phyloP scores from a whole-genome alignment of 2,329 filamentous ascomycete species.

The Volutella citrinella region DNA sequence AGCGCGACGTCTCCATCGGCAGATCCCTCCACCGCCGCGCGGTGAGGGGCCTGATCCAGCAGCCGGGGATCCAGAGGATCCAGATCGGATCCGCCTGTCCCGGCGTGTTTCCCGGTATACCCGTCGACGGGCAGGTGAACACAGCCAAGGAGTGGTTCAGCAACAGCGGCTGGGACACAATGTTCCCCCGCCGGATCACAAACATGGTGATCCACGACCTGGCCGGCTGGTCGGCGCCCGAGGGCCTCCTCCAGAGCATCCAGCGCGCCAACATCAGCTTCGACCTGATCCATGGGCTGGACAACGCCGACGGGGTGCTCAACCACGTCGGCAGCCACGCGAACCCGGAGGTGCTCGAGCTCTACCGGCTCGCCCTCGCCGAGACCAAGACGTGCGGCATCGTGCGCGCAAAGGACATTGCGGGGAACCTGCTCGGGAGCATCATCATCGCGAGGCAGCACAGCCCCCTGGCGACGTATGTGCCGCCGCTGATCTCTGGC shows the following conservation, averaged over 20 bases:
- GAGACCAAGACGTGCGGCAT: conserved; percentile 74
- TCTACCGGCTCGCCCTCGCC: conserved; percentile 73
- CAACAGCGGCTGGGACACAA: conserved; percentile 82
- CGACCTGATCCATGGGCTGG: conserved; percentile 77
- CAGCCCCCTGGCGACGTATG: conserved; percentile 64
- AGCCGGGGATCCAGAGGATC: conserved; percentile 70
- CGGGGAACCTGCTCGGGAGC: conserved; percentile 69
- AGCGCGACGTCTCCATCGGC: conserved; percentile 86
- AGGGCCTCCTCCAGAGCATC: conserved; percentile 71
- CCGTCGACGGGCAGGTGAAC: conserved; percentile 48
- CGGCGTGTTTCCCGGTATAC: conserved; percentile 83
- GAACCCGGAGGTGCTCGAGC: conserved; percentile 73
- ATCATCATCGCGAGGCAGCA: conserved; percentile 74
- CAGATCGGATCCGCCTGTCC: conserved; percentile 81
- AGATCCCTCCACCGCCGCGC: conserved; percentile 85
- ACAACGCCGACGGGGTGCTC: conserved; percentile 71
- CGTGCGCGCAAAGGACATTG: conserved; percentile 72
- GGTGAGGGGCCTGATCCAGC: conserved; percentile 68
- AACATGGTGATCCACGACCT: conserved; percentile 75
- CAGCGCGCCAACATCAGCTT: conserved; percentile 73
- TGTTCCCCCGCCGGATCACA: conserved; percentile 52
- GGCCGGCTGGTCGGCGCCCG: conserved; percentile 69
- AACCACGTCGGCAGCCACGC: conserved; percentile 72
- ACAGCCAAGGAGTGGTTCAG: conserved; percentile 74
- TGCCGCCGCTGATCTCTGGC: conserved; percentile 64